Base-by-base conservation (phyloP, 1,284 basidiomycete genomes). In the Phellopilus nigrolimitatus region DNA sequence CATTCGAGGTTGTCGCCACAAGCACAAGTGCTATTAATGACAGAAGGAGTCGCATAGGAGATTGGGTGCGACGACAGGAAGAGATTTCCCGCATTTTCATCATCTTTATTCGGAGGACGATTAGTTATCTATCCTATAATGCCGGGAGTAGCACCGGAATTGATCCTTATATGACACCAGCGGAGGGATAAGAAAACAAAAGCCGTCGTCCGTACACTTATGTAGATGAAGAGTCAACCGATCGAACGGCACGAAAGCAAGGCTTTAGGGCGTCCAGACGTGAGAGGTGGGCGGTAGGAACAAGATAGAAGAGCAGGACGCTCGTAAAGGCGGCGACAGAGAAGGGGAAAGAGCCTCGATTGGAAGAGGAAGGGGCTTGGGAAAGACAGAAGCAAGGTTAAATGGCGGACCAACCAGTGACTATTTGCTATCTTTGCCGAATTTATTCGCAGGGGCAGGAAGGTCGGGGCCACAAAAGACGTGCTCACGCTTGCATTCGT, bases 351-450 rank as follows among this genome's bases (percentile, higher is more conserved):
- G 21, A 22, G 28, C 51, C 38, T 41, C 44, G 27, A 55, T 34
- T 17, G 22, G 38, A 49, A 19, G 40, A 46, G 56, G 37, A 45
- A 33, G 45, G 45, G 19, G 45, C 46, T 45, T 51, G 53, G 50
- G 51, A 50, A 40, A 21, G 30, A 24, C 24, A 44, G 50, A 42
- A 37, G 25, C 47, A 54, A 47, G 42, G 36, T 41, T 51, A 42
- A 51, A 47, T 49, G 34, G 43, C 41, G 17, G 46, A 49, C 40
- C 51, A 41, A 38, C 53, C 49, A 54, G 49, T 45, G 46, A 24
- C 22, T 41, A 54, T 15, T 15, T 47, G 24, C 24, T 53, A 49
- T 41, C 39, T 37, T 46, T 22, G 55, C 46, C 36, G 34, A 37
- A 44, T 31, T 21, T 31, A 17, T 50, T 49, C 54, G 47, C 50